phyloP scores from a whole-genome alignment of 805 yeast genomes.

The Wickerhamiella kurtzmanii region DNA sequence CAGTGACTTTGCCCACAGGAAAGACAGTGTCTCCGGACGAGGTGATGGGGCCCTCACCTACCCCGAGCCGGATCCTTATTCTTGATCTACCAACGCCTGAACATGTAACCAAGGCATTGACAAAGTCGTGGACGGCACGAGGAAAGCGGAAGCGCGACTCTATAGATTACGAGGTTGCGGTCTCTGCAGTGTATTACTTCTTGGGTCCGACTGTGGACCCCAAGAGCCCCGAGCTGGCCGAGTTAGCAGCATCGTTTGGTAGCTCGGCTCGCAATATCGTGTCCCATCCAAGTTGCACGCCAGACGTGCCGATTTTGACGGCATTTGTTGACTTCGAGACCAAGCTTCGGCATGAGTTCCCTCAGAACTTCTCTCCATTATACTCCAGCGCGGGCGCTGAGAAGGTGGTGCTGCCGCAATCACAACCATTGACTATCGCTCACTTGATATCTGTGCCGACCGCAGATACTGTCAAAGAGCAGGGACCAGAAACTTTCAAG shows the following conservation, averaged over 20 bases:
- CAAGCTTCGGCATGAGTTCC: slow-evolving; percentile 20
- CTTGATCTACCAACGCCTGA: slow-evolving; percentile 54
- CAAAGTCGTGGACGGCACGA: slow-evolving; percentile 1
- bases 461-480: neutral
- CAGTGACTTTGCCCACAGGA: slow-evolving; percentile 49
- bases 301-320: slow-evolving; percentile 46
- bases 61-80: slow-evolving; percentile 47
- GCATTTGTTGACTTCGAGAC: slow-evolving; percentile 34
- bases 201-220: slow-evolving; percentile 51
- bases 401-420: slow-evolving; percentile 8
- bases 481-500: neutral
- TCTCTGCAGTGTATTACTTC: slow-evolving; percentile 58
- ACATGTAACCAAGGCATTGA: slow-evolving; percentile 29
- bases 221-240: slow-evolving; percentile 3
- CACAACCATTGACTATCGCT: slow-evolving; percentile 2
- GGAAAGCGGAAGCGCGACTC: slow-evolving; percentile 13
- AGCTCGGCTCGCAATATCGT: slow-evolving; percentile 40
- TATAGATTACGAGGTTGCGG: slow-evolving; percentile 16
- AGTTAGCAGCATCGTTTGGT: slow-evolving; percentile 32
- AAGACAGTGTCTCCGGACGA: slow-evolving; percentile 46
- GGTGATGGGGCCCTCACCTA: slow-evolving; percentile 51
- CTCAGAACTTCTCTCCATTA: slow-evolving; percentile 20
- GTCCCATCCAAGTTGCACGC: slow-evolving; percentile 55
- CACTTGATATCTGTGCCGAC: slow-evolving; percentile 10
- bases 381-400: slow-evolving; percentile 11